A percentile compares a stretch with the other conserved stretches of the same genome.
phyloP scores from a whole-genome alignment of 441 rosid genomes.

The Eruca vesicaria region DNA sequence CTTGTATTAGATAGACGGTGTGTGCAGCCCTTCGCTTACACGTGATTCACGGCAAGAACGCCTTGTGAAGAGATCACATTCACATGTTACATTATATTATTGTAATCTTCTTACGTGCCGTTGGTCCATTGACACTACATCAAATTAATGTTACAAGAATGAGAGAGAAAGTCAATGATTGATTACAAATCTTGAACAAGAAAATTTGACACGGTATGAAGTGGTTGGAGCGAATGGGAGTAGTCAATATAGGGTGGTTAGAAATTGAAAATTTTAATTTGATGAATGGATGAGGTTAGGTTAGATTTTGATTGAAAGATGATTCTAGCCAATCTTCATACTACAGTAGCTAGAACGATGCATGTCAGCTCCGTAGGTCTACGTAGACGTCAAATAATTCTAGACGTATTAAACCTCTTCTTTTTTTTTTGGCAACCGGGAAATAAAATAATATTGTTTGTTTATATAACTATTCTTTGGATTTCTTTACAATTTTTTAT shows the following conservation, averaged over 20 bases:
- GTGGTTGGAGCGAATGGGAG: background rate
- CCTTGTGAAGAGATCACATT: background rate
- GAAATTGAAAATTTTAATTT: background rate
- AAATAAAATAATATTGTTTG: background rate
- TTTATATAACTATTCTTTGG: background rate
- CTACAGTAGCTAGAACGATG: background rate
- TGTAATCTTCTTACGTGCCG: background rate
- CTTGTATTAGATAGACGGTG: background rate
- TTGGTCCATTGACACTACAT: background rate
- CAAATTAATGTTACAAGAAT: background rate
- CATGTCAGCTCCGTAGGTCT: background rate
- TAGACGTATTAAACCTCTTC: background rate
- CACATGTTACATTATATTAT: background rate
- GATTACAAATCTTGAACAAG: background rate
- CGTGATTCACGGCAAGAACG: conserved; percentile 2
- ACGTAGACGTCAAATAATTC: background rate
- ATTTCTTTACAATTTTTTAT: background rate
- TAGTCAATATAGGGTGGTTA: background rate
- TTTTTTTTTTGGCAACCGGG: background rate
- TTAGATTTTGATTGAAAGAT: background rate
- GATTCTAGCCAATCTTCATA: background rate
- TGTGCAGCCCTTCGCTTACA: background rate
- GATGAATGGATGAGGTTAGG: background rate
- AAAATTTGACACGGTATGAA: background rate
- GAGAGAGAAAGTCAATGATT: background rate